Evolutionary conservation across 2,329 filamentous ascomycete genomes (phyloP).

Genomic region (Leptographium galeiforme): DNA sequence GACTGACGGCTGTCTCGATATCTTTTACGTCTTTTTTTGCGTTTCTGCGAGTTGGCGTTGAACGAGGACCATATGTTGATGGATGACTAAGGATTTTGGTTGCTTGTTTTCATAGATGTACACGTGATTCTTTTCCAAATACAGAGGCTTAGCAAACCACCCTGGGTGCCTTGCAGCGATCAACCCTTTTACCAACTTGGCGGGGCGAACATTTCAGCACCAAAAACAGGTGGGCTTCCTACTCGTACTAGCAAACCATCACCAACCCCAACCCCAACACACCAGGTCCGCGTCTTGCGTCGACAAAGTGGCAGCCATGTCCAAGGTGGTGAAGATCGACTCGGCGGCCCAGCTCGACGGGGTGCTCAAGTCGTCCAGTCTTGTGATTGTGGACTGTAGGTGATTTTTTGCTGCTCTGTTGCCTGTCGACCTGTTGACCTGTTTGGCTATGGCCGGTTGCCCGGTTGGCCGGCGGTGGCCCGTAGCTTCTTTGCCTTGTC

Average conservation of each 20-base stretch:
- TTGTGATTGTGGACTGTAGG: slow-evolving; percentile 86
- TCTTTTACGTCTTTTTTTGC: background rate
- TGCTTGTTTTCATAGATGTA: too few species aligned
- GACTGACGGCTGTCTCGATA: background rate
- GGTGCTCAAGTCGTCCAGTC: slow-evolving; percentile 56
- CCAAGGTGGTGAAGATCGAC: slow-evolving; percentile 21
- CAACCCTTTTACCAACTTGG: background rate
- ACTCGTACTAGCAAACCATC: background rate
- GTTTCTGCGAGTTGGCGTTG: background rate
- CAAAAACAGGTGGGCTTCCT: background rate
- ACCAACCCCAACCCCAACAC: background rate
- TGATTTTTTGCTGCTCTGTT: slow-evolving; percentile 7
- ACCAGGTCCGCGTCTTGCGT: background rate
- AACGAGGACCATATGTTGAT: too few species aligned
- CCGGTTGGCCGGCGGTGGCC: too few species aligned
- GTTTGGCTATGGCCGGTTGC: too few species aligned
- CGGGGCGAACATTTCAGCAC: too few species aligned
- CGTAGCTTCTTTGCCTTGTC: background rate
- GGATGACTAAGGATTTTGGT: too few species aligned
- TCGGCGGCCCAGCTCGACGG: slow-evolving; percentile 50
- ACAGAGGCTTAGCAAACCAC: background rate
- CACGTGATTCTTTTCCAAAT: too few species aligned
- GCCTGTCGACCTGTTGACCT: background rate
- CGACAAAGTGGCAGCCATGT: slow-evolving; percentile 6
- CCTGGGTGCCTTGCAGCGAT: slow-evolving; percentile 5